Evolutionary conservation across 495 filamentous ascomycete species (phyloP), one percentile per base, ranked within the genome.

Genomic region (Mytilinidion resinicola): DNA sequence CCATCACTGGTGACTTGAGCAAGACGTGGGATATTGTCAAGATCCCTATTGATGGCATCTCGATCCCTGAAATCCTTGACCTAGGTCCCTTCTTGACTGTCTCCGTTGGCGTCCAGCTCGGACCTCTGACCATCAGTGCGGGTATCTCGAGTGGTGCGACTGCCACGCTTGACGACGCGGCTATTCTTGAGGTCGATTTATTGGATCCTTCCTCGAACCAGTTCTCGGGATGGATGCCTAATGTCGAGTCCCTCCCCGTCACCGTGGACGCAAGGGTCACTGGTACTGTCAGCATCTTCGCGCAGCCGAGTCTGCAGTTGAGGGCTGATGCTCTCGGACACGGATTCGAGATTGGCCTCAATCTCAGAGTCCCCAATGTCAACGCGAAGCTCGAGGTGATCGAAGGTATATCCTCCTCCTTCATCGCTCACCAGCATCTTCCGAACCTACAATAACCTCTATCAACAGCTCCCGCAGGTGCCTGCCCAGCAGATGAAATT

Each of bases 81-180:
- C 42, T 76, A 9, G 73, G 73, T 6, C 73, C 73, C 0, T 60
- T 68, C 49, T 60, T 76, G 47, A 68, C 63, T 9, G 65, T 73
- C 39, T 59, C 61, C 3, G 54, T 70, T 51, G 71, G 69, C 9
- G 64, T 64, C 20, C 41, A 61, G 4, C 25, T 73, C 17, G 64
- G 66, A 7, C 62, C 67, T n/a, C 46, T 74, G 3, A 56, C 63
- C 9, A 65, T 71, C 19, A 63, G 57, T 20, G 71, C 69, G 1
- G 51, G 49, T 20, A 52, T 76, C 14, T 58, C 58, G 6, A 53
- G 62, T 9, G 70, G 74, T 7, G 60, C 67, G 0, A 65, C 58
- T 7, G 51, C 68, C 11, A 65, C 56, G 37, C 38, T 73, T 20
- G 21, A 33, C 12, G 63, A 74, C 55, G 50, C 56, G 34, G 71